Evolutionary conservation across 2,329 filamentous ascomycete species (phyloP).

Genomic region (Seiridium unicorne): DNA sequence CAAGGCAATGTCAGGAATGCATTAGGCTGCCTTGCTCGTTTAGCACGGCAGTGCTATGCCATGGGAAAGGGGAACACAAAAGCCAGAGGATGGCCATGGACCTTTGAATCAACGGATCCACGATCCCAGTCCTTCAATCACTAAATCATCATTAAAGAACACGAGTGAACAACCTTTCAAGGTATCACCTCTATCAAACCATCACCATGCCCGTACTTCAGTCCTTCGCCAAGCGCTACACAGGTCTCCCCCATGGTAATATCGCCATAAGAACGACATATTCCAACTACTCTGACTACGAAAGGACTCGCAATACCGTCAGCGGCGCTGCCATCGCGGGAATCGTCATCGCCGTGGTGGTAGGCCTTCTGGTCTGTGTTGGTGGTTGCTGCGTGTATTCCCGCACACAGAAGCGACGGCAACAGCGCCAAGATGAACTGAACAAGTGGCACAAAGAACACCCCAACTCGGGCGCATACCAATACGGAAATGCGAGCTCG

Average conservation of each 20-base stretch:
- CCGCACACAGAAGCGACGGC: neutral
- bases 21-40: too few species aligned
- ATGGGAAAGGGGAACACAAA: too few species aligned
- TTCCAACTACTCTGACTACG: neutral
- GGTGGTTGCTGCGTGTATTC: neutral
- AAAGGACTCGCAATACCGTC: neutral
- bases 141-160: too few species aligned
- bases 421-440: neutral
- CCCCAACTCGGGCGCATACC: neutral
- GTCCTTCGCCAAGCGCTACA: neutral
- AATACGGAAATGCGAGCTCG: neutral
- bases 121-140: too few species aligned
- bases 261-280: neutral
- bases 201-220: too few species aligned
- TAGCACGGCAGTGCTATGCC: too few species aligned
- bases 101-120: too few species aligned
- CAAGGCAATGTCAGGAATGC: too few species aligned
- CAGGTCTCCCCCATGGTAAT: neutral
- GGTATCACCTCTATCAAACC: too few species aligned
- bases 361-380: neutral
- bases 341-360: neutral
- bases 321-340: conserved; percentile 3
- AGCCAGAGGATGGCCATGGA: too few species aligned
- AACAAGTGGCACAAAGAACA: neutral
- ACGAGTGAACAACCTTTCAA: too few species aligned